Evolutionary conservation across 148 eudicot genomes (phyloP), one percentile per base, ranked within the genome.

Genomic region (Diospyros kaki): DNA sequence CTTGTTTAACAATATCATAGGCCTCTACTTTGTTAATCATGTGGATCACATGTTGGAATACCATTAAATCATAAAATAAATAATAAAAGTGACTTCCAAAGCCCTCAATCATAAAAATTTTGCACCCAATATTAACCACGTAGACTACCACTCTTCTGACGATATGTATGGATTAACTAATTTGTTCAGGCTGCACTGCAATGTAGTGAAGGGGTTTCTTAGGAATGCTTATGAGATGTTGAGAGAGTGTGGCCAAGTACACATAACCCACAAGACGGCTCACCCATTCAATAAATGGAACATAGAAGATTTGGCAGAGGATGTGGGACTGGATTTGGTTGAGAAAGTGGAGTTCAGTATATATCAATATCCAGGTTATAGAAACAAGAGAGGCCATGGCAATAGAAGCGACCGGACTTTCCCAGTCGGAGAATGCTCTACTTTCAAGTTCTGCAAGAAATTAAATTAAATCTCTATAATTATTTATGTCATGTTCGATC

Each of bases 181-280:
- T 64, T 13, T 4, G 53, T 64, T 64, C 53, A 84, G 82, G 64
- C 50, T 66, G 5, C 80, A 85, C 71, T 70, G 58, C 15, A 15
- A 68, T 1, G 15, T 83, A 0, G 83, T 83, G 4, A n/a, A 13
- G 8, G 86, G 79, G 0, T 86, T 86, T 38, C 72, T 81, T 0
- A 68, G 68, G 56, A 77, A 58, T 53, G 84, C 88, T 4, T 5
- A 42, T 52, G 56, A 71, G 58, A 43, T 83, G 75, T 5, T 86
- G 58, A 17, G 58, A 2, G 5, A 42, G 6, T n/a, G 48, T 1
- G 83, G 84, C 12, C 67, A 86, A 64, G 67, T 83, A 15, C 86
- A 83, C 15, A 52, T 81, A 3, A 86, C 86, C 0, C 88, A 86
- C 64, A 83, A 86, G 79, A 86, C 88, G 1, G 45, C 83, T 4